Evolutionary conservation across 2,329 filamentous ascomycete species (phyloP).

Genomic region (Colletotrichum paranaense): DNA sequence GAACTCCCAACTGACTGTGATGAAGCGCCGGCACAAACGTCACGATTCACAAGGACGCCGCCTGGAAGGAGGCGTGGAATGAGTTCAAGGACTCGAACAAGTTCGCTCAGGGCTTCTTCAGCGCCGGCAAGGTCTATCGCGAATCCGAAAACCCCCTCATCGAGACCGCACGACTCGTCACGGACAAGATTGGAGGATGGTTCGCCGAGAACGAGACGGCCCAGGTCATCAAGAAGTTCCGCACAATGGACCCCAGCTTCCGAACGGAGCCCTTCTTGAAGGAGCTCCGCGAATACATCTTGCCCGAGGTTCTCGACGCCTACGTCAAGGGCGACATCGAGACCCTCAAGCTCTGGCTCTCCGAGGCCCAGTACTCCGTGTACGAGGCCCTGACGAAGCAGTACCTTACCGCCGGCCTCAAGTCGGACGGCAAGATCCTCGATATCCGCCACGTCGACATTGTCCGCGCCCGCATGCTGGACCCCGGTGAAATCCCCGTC

Average conservation of each 20-base stretch:
- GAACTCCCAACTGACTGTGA: conserved; percentile 45
- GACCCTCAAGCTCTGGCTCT: conserved; percentile 93
- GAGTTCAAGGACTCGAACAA: conserved; percentile 93
- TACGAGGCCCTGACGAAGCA: conserved; percentile 98
- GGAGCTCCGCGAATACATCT: conserved; percentile 96
- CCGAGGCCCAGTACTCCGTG: conserved; percentile 94
- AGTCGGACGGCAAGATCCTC: conserved; percentile 93
- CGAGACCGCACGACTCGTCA: conserved; percentile 91
- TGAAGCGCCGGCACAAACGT: conserved; percentile 90
- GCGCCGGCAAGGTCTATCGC: conserved; percentile 87
- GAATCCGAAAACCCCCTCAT: conserved; percentile 98
- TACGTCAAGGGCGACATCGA: conserved; percentile 97
- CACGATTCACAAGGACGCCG: conserved; percentile 95
- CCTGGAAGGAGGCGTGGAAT: conserved; percentile 98
- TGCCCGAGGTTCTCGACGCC: conserved; percentile 95
- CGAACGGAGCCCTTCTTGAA: conserved; percentile 94
- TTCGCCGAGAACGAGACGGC: conserved; percentile 99
- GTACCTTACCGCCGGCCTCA: conserved; percentile 91
- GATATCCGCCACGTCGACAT: conserved; percentile 97
- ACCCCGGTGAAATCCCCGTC: conserved; percentile 89
- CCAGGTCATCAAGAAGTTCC: conserved; percentile 97
- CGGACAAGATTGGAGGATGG: conserved; percentile 92
- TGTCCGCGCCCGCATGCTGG: conserved; percentile 80
- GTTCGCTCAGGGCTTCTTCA: conserved; percentile 88
- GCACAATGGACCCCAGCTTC: conserved; percentile 94